phyloP scores from a whole-genome alignment of 2,329 filamentous ascomycete genomes.

The Fusarium sp. region DNA sequence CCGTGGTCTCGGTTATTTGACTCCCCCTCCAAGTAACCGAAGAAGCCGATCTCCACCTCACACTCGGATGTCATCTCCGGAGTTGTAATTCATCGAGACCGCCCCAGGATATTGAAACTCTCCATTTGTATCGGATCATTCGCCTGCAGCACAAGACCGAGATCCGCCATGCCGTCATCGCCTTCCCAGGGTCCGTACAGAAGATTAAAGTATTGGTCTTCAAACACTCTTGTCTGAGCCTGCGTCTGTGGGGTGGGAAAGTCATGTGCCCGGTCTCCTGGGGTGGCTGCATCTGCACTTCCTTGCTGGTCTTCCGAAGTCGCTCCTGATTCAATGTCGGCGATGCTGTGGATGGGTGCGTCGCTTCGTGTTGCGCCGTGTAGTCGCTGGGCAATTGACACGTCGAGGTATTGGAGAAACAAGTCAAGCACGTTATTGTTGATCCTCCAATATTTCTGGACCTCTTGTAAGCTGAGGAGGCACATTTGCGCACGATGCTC shows the following conservation, averaged over 20 bases:
- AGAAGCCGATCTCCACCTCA: constrained; percentile 3
- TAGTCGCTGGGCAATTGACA: constrained; percentile 50
- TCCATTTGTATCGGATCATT: constrained; percentile 46
- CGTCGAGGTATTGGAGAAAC: constrained; percentile 52
- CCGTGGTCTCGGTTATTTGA: constrained; percentile 11
- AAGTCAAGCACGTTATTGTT: constrained; percentile 53
- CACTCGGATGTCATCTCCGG: background rate
- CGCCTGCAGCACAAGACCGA: constrained; percentile 48
- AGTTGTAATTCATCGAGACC: constrained; percentile 34
- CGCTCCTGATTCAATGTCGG: background rate
- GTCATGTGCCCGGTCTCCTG: constrained; percentile 1
- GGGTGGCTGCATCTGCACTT: background rate
- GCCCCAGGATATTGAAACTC: constrained; percentile 44
- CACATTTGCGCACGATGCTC: constrained; percentile 52
- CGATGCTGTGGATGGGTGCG: constrained; percentile 1
- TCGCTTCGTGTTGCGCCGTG: constrained; percentile 34
- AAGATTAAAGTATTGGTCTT: constrained; percentile 51
- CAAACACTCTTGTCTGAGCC: constrained; percentile 42
- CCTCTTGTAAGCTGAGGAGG: constrained; percentile 50
- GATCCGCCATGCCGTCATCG: constrained; percentile 48
- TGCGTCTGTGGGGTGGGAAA: constrained; percentile 26
- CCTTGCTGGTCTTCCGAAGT: background rate
- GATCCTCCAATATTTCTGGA: constrained; percentile 54
- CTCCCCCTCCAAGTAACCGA: constrained; percentile 14
- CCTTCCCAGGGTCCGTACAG: constrained; percentile 50